These are phyloP conservation scores for Saccharomycopsis sp. DNA, from an alignment of 805 yeast genomes.

Conservation along the genomic window DNA sequence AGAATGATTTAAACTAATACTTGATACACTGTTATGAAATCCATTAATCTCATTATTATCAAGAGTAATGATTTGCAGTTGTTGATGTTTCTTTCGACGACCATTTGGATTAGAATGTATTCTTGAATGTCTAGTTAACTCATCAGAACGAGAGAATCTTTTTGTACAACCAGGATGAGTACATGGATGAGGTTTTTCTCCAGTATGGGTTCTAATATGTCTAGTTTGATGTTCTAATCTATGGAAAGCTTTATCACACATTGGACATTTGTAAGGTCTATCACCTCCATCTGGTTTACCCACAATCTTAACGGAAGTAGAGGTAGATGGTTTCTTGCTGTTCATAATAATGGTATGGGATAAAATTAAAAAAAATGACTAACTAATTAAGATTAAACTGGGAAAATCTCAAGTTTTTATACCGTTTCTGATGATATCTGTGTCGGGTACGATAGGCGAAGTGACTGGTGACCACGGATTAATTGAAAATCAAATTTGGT, in stretches of 20 bases:
- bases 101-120: constrained; percentile 66
- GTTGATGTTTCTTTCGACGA: constrained; percentile 37
- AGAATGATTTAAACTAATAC: no score
- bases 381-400: no score
- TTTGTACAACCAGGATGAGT: constrained; percentile 61
- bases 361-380: no score
- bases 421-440: no score
- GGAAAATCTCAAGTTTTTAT: no score
- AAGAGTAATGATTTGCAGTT: constrained; percentile 6
- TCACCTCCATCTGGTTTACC: no score
- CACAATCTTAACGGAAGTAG: no score
- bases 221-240: constrained; percentile 71
- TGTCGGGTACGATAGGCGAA: no score
- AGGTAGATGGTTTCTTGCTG: no score
- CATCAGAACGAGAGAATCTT: constrained; percentile 61
- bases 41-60: constrained; percentile 6
- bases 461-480: no score
- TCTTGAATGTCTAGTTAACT: constrained; percentile 60
- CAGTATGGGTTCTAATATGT: constrained; percentile 72
- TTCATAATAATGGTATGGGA: no score
- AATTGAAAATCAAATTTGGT: no score
- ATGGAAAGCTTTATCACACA: constrained; percentile 67
- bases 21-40: background rate
- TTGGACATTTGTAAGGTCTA: constrained; percentile 63
- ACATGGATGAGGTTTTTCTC: constrained; percentile 75